Percentiles rank a stretch among this genome's conserved stretches.
These are phyloP conservation scores for Straminergon stramineum DNA, from an alignment of 225 moss, liverwort and hornwort genomes.

Conservation along the genomic window DNA sequence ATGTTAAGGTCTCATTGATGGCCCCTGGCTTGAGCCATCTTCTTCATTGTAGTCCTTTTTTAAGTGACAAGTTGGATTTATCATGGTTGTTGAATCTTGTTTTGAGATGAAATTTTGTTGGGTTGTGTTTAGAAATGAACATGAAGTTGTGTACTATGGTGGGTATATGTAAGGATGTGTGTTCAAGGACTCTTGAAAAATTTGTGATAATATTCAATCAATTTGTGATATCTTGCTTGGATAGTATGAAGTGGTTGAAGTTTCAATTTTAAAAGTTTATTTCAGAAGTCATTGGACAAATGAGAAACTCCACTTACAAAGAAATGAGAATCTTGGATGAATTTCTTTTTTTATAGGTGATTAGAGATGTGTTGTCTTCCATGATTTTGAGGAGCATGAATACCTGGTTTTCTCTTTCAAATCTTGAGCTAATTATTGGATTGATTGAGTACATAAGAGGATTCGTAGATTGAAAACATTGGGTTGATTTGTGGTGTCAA, in stretches of 20 bases:
- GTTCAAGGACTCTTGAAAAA: background rate
- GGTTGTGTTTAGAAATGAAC: background rate
- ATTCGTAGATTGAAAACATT: background rate
- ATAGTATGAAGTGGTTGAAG: background rate
- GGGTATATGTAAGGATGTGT: background rate
- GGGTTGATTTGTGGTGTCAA: background rate
- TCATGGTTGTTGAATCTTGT: background rate
- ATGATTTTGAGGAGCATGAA: background rate
- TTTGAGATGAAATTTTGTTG: background rate
- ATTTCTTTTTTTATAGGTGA: background rate
- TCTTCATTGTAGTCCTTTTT: background rate
- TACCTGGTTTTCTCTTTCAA: background rate
- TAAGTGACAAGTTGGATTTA: background rate
- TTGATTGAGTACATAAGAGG: background rate
- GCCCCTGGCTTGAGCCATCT: constrained; percentile 21
- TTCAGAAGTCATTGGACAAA: background rate
- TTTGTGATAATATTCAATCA: background rate
- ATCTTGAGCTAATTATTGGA: background rate
- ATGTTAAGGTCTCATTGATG: background rate
- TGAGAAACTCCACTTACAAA: background rate
- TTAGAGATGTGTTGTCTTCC: background rate
- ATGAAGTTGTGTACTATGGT: background rate
- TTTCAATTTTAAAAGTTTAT: background rate
- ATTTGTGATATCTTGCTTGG: background rate
- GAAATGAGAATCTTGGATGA: background rate